Evolutionary conservation across 306 rosid species (phyloP).

Genomic region (Fragaria ananassa): DNA sequence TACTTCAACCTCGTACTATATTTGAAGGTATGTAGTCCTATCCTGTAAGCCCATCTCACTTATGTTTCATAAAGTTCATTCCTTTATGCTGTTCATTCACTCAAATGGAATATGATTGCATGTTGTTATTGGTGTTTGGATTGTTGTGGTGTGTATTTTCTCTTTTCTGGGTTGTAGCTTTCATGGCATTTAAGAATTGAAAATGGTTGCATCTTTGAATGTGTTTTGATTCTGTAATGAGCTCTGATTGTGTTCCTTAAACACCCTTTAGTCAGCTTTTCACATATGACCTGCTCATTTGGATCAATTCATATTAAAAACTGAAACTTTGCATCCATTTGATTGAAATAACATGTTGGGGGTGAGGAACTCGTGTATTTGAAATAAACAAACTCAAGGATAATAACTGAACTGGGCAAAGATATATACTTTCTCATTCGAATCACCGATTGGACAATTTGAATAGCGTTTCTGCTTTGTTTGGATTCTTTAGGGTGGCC

Average conservation of each 20-base stretch:
- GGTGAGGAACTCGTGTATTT: not conserved
- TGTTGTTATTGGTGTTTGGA: not conserved
- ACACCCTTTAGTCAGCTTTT: not conserved
- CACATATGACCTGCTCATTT: not conserved
- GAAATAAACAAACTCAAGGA: not conserved
- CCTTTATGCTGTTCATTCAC: not conserved
- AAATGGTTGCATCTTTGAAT: not conserved
- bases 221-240: not conserved
- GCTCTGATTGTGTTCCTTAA: not conserved
- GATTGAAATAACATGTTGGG: not conserved
- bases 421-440: not conserved
- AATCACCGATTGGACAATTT: not conserved
- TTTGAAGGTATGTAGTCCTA: slow-evolving; percentile 1
- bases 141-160: not conserved
- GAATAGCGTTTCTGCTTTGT: not conserved
- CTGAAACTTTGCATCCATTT: not conserved
- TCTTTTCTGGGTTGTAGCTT: not conserved
- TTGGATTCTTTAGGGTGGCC: slow-evolving; percentile 1
- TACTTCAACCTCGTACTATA: not conserved
- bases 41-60: not conserved
- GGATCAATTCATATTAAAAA: not conserved
- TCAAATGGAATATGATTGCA: not conserved
- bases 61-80: not conserved
- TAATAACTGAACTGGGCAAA: not conserved
- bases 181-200: not conserved